Evolutionary conservation across 306 rosid species (phyloP).

Genomic region (Carpinus fangiana): DNA sequence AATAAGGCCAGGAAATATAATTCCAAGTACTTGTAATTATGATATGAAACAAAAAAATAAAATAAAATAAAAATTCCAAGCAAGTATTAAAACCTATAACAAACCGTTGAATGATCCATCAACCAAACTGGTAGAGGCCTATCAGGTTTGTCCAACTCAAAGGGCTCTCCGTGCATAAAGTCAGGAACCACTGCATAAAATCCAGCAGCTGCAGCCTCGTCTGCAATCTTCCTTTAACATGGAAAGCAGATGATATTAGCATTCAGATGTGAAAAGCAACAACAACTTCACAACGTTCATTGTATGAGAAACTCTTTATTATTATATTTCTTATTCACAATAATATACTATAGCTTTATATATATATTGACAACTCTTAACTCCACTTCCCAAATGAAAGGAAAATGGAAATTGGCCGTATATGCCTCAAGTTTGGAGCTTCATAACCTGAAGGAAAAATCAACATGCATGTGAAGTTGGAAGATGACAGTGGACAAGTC

Average conservation of each 20-base stretch:
- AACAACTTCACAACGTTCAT: not conserved
- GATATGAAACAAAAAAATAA: too few species aligned
- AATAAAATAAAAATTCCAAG: too few species aligned
- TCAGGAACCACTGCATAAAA: conserved; percentile 75
- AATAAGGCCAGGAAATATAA: too few species aligned
- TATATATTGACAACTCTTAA: too few species aligned
- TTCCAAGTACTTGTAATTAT: too few species aligned
- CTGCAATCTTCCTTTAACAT: conserved; percentile 69
- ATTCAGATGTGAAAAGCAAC: not conserved
- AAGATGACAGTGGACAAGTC: conserved; percentile 1
- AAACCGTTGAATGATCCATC: conserved; percentile 58
- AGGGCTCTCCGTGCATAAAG: conserved; percentile 69
- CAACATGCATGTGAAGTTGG: conserved; percentile 18
- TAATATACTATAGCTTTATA: too few species aligned
- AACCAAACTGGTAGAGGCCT: conserved; percentile 50
- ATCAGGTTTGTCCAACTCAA: conserved; percentile 20
- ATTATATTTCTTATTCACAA: too few species aligned
- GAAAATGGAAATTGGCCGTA: not conserved
- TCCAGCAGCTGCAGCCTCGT: conserved; percentile 75
- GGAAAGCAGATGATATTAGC: conserved; percentile 24
- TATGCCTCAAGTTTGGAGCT: conserved; percentile 72
- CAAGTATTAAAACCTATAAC: conserved; percentile 29
- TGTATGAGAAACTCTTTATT: too few species aligned
- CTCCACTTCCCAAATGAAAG: not conserved
- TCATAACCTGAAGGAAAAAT: conserved; percentile 64